Conservation (phyloP, 1,284 basidiomycete species). For the Laetiporus sulphureus region DNA sequence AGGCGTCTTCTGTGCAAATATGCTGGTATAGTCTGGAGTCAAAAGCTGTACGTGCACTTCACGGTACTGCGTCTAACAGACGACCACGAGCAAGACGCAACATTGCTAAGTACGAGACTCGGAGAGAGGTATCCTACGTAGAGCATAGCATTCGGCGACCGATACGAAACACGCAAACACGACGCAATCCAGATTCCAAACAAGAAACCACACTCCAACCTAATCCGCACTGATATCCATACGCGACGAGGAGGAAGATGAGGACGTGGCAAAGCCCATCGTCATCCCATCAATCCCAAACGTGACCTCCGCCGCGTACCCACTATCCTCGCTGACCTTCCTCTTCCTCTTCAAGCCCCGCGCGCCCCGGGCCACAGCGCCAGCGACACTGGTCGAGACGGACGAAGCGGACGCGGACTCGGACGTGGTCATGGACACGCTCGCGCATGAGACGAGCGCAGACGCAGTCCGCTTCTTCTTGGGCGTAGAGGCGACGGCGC, state of each 20-base stretch:
- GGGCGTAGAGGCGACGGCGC: no score
- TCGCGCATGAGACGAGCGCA: no score
- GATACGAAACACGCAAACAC: neutral
- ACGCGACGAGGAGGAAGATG: neutral
- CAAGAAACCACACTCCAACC: no score
- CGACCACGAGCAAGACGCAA: neutral
- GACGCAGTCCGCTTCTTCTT: no score
- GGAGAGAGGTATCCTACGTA: neutral
- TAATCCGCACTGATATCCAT: neutral
- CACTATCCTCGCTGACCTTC: neutral
- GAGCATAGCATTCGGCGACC: no score
- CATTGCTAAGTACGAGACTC: neutral
- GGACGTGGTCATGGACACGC: no score
- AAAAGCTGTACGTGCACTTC: no score
- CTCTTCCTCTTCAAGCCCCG: neutral
- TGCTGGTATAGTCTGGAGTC: neutral
- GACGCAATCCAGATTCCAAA: neutral
- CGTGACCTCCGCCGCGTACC: conserved; percentile 12
- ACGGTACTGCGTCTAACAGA: neutral
- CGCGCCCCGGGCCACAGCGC: neutral
- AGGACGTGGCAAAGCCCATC: conserved; percentile 9
- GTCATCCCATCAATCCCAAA: conserved; percentile 20
- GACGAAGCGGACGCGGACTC: no score
- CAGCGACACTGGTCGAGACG: neutral
- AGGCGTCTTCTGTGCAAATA: neutral